Conservation (phyloP, 768 basidiomycete species). For the Strobilomyces dryophilus region DNA sequence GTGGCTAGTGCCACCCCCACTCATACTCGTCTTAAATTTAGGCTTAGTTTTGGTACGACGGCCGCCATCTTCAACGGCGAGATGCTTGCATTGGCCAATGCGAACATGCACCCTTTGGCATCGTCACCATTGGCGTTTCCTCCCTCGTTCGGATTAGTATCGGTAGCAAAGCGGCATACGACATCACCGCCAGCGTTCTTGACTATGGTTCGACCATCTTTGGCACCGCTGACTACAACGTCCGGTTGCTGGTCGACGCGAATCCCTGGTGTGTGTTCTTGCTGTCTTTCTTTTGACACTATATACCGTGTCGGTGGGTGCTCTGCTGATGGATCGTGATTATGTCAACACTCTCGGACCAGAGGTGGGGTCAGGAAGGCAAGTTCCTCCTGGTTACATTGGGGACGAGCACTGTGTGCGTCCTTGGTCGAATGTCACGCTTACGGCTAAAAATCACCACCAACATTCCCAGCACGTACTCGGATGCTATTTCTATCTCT, state of each 20-base stretch:
- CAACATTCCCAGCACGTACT: constrained; percentile 45
- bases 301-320: constrained; percentile 36
- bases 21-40: constrained; percentile 6
- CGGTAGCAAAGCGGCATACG: constrained; percentile 43
- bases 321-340: constrained; percentile 34
- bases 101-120: constrained; percentile 42
- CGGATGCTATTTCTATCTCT: constrained; percentile 45
- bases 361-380: constrained; percentile 39
- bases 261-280: constrained; percentile 40
- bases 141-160: constrained; percentile 44
- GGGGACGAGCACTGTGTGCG: constrained; percentile 40
- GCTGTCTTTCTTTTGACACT: constrained; percentile 44
- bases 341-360: constrained; percentile 38
- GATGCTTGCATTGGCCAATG: constrained; percentile 42
- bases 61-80: constrained; percentile 54
- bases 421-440: neutral
- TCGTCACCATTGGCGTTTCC: constrained; percentile 42
- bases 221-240: constrained; percentile 49
- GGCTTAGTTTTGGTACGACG: constrained; percentile 44
- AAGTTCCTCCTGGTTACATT: constrained; percentile 41
- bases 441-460: constrained; percentile 24
- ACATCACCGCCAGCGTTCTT: constrained; percentile 44
- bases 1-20: neutral
- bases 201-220: constrained; percentile 51
- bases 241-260: constrained; percentile 42